Evolutionary conservation across 306 rosid species (phyloP).

Genomic region (Carpinus fangiana): DNA sequence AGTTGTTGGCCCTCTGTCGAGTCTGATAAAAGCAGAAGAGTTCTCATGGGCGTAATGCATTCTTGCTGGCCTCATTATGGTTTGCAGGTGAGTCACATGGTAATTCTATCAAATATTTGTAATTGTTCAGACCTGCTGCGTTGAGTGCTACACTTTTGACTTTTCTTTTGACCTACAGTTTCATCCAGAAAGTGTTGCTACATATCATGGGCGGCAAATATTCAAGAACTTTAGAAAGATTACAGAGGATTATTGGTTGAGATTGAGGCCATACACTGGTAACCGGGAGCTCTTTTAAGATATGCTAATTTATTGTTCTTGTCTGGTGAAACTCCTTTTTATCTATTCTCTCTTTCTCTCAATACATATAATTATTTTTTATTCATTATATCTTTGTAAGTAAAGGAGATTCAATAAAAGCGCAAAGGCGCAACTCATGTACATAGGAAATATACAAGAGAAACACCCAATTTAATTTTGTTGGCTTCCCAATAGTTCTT

Average conservation of each 20-base stretch:
- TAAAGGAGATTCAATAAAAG: too few relatives aligned
- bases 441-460: too few relatives aligned
- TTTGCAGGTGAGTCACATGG: constrained; percentile 69
- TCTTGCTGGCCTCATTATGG: constrained; percentile 94
- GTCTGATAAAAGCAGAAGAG: constrained; percentile 41
- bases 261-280: constrained; percentile 62
- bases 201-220: constrained; percentile 77
- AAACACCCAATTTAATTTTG: background rate
- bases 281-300: constrained; percentile 38
- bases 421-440: too few relatives aligned
- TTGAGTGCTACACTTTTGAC: constrained; percentile 26
- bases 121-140: constrained; percentile 15
- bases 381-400: background rate
- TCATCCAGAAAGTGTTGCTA: constrained; percentile 99
- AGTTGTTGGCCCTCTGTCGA: constrained; percentile 31
- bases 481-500: background rate
- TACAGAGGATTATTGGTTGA: constrained; percentile 80
- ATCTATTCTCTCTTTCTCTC: background rate
- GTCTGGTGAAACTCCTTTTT: constrained; percentile 6
- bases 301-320: constrained; percentile 11
- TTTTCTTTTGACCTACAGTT: constrained; percentile 63
- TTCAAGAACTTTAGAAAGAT: constrained; percentile 85
- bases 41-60: constrained; percentile 93
- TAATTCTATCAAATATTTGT: constrained; percentile 23
- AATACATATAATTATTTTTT: background rate